Evolutionary conservation across 208 protist genomes (phyloP), one percentile per base, ranked within the genome.

Genomic region (Trypanosoma platydactyli): DNA sequence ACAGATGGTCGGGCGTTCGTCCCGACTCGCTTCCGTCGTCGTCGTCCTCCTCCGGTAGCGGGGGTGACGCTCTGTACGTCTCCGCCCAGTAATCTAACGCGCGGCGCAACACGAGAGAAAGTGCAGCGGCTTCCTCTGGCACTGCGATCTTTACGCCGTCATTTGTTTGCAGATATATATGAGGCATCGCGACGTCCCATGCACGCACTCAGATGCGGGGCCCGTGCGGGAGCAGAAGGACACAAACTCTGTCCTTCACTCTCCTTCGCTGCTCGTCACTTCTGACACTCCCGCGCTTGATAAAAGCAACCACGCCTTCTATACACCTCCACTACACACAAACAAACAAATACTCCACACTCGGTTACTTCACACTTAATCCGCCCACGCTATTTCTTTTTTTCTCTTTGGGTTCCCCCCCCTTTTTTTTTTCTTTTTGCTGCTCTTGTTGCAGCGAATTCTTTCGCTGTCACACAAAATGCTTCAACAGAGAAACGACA

Each of bases 81-180:
- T 77, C 63, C 9, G 64, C 48, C 87, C 87, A 93, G 50, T 50
- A 41, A 1, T 84, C 74, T 30, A 88, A 55, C 3, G 77, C 83
- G 11, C 58, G 71, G 6, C 80, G 62, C 42, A 93, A 56, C 41
- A 93, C 64, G 30, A 52, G 57, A 5, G 83, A 90, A 70, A 83
- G 76, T 24, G 45, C 67, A 12, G 76, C 74, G 55, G 76, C 76
- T 42, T 78, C 54, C 16, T 76, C 73, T 16, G 73, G 72, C 22
- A 93, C 24, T 6, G 62, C 69, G 46, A 90, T 80, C 22, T 65
- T 62, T 11, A 69, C 73, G 24, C 87, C 87, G 30, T 90, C 84
- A 51, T 76, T 77, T 7, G 78, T 81, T 50, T 87, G 66, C 59
- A 93, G 84, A 56, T 77, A 79, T 50, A 92, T 88, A 57, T 50